Evolutionary conservation across 768 basidiomycete genomes (phyloP).

Genomic region (Gelatoporia subvermispora): DNA sequence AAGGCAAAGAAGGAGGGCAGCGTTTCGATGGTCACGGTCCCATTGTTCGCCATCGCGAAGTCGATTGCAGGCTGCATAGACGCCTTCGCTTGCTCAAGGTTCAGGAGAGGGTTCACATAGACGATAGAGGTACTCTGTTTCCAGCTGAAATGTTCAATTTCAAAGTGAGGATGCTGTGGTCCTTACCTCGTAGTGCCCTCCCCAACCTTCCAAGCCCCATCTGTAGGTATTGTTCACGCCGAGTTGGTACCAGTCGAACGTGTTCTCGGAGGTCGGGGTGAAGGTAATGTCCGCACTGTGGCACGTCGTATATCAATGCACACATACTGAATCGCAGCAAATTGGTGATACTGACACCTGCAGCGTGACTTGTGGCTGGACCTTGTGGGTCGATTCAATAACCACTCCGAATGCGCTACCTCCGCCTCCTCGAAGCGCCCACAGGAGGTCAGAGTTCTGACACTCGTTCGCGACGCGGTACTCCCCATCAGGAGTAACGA

Average conservation of each 20-base stretch:
- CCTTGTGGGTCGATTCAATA: slow-evolving; percentile 17
- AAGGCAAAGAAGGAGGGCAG: slow-evolving; percentile 28
- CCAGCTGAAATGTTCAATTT: too few species aligned
- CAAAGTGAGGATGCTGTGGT: too few species aligned
- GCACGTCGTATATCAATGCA: not conserved
- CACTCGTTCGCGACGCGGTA: slow-evolving; percentile 40
- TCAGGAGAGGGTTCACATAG: slow-evolving; percentile 41
- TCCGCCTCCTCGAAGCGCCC: slow-evolving; percentile 44
- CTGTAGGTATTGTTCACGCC: slow-evolving; percentile 25
- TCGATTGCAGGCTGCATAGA: slow-evolving; percentile 33
- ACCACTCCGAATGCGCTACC: slow-evolving; percentile 34
- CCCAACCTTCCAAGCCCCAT: slow-evolving; percentile 34
- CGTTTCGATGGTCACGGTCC: slow-evolving; percentile 26
- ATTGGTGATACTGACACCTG: slow-evolving; percentile 16
- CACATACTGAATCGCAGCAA: not conserved
- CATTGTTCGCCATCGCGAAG: slow-evolving; percentile 24
- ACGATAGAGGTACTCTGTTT: slow-evolving; percentile 21
- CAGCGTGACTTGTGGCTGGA: slow-evolving; percentile 18
- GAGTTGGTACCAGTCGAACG: slow-evolving; percentile 21
- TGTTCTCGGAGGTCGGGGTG: slow-evolving; percentile 15
- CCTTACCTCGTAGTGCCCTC: slow-evolving; percentile 29
- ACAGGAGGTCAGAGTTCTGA: slow-evolving; percentile 49
- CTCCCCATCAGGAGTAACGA: slow-evolving; percentile 50
- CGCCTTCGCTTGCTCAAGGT: slow-evolving; percentile 29
- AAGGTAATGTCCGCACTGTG: slow-evolving; percentile 25